Percentiles rank a stretch among this genome's conserved stretches.
Evolutionary conservation across 768 basidiomycete genomes (phyloP).

Genomic region (Psilocybe cyanescens): DNA sequence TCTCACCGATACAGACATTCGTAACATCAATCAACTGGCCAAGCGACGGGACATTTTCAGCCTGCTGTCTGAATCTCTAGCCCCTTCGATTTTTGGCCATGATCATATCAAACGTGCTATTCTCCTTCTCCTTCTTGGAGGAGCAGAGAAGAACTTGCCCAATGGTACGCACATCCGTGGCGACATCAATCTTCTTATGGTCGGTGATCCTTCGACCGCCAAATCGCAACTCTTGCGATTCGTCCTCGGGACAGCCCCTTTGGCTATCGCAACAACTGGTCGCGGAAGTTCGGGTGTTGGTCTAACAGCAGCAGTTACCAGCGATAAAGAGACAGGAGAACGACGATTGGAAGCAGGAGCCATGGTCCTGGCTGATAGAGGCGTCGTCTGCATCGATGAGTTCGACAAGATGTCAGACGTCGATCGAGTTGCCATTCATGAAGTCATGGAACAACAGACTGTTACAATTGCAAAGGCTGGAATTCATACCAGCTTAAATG

Average conservation of each 20-base stretch:
- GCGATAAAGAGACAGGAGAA: slow-evolving; percentile 97
- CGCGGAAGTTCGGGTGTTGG: slow-evolving; percentile 98
- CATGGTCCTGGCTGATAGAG: slow-evolving; percentile 99
- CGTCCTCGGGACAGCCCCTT: slow-evolving; percentile 91
- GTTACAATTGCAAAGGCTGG: slow-evolving; percentile 99
- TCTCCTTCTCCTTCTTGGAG: slow-evolving; percentile 90
- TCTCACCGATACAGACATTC: slow-evolving; percentile 92
- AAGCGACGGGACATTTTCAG: slow-evolving; percentile 87
- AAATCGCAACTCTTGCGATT: slow-evolving; percentile 97
- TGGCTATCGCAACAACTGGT: slow-evolving; percentile 98
- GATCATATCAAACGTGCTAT: slow-evolving; percentile 96
- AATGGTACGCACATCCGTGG: slow-evolving; percentile 99
- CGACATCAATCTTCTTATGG: slow-evolving; percentile 99
- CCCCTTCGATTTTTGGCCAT: slow-evolving; percentile 96
- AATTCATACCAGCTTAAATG: slow-evolving; percentile 97
- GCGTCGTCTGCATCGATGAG: slow-evolving; percentile 99
- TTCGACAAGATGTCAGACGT: slow-evolving; percentile 99
- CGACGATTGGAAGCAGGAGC: slow-evolving; percentile 96
- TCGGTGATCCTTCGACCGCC: slow-evolving; percentile 98
- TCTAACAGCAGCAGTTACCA: slow-evolving; percentile 97
- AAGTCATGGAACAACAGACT: slow-evolving; percentile 99
- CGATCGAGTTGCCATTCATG: slow-evolving; percentile 98
- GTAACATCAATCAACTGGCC: slow-evolving; percentile 91
- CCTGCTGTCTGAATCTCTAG: slow-evolving; percentile 91
- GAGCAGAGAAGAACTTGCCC: slow-evolving; percentile 95